Conservation (phyloP, 768 basidiomycete species). For the Leccinellum rugosiceps region DNA sequence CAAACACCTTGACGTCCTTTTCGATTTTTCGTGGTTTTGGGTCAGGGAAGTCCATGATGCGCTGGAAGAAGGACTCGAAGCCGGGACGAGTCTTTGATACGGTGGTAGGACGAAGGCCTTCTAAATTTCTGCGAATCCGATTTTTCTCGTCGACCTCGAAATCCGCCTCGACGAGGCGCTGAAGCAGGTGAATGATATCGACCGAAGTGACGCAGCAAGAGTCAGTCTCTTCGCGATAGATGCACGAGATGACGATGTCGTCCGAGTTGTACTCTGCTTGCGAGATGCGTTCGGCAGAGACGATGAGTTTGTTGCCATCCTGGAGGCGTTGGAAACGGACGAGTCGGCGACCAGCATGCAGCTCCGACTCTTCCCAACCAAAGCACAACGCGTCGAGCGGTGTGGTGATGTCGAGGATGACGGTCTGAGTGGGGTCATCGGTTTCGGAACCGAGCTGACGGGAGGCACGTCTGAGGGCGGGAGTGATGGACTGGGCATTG, state of each 20-base stretch:
- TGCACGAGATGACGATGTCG: slow-evolving; percentile 91
- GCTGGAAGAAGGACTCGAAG: slow-evolving; percentile 85
- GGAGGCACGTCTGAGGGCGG: slow-evolving; percentile 22
- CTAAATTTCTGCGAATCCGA: slow-evolving; percentile 89
- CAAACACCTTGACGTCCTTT: slow-evolving; percentile 90
- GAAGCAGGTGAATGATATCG: slow-evolving; percentile 91
- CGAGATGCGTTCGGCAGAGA: slow-evolving; percentile 72
- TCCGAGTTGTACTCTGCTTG: slow-evolving; percentile 71
- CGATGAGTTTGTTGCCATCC: slow-evolving; percentile 71
- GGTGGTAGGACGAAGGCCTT: slow-evolving; percentile 87
- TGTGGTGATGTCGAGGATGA: slow-evolving; percentile 58
- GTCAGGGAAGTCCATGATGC: slow-evolving; percentile 93
- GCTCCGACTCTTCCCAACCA: slow-evolving; percentile 65
- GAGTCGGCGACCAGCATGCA: slow-evolving; percentile 69
- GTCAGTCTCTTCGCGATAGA: slow-evolving; percentile 75
- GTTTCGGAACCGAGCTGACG: slow-evolving; percentile 26
- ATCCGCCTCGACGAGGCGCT: slow-evolving; percentile 65
- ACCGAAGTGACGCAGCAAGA: slow-evolving; percentile 91
- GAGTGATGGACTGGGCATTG: slow-evolving; percentile 3
- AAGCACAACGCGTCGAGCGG: slow-evolving; percentile 53
- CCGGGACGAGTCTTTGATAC: slow-evolving; percentile 82
- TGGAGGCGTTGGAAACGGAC: slow-evolving; percentile 82
- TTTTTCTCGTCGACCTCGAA: slow-evolving; percentile 98
- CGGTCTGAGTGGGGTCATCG: slow-evolving; percentile 49
- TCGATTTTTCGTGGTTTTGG: slow-evolving; percentile 97